phyloP scores from a whole-genome alignment of 192 early-diverging fungal species.

The Backusella australiensis region DNA sequence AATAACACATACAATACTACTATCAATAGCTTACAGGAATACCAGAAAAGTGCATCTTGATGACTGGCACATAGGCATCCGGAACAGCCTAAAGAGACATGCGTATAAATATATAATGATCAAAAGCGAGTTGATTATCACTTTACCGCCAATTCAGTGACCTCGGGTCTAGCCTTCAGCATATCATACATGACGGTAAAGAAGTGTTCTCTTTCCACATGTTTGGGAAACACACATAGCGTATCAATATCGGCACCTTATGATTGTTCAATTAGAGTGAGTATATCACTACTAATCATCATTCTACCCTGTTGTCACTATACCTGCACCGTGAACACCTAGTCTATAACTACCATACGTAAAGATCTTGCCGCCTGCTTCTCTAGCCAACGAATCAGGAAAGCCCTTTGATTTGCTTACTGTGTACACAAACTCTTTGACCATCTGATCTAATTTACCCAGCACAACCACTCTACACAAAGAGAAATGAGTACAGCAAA shows the following conservation, averaged over 20 bases:
- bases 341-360: conserved; percentile 96
- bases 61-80: conserved; percentile 93
- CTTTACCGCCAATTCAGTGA: conserved; percentile 76
- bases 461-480: conserved; percentile 76
- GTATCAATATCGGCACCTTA: conserved; percentile 98
- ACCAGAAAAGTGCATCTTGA: conserved; percentile 90
- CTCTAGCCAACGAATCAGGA: conserved; percentile 78
- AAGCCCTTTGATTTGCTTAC: conserved; percentile 66
- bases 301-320: background rate
- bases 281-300: background rate
- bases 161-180: conserved; percentile 79
- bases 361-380: conserved; percentile 94
- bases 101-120: background rate
- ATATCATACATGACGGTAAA: conserved; percentile 86
- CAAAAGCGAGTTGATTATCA: background rate
- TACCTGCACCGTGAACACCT: conserved; percentile 91
- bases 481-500: background rate
- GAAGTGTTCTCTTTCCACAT: conserved; percentile 91
- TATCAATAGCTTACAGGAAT: conserved; percentile 62
- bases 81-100: conserved; percentile 57
- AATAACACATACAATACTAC: background rate
- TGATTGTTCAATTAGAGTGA: background rate
- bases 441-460: conserved; percentile 81
- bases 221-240: conserved; percentile 88
- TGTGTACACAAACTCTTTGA: conserved; percentile 91